A percentile compares a stretch with the other conserved stretches of the same genome.
Conservation (phyloP, 257 asterid genomes). For the Solanum paucissectum region DNA sequence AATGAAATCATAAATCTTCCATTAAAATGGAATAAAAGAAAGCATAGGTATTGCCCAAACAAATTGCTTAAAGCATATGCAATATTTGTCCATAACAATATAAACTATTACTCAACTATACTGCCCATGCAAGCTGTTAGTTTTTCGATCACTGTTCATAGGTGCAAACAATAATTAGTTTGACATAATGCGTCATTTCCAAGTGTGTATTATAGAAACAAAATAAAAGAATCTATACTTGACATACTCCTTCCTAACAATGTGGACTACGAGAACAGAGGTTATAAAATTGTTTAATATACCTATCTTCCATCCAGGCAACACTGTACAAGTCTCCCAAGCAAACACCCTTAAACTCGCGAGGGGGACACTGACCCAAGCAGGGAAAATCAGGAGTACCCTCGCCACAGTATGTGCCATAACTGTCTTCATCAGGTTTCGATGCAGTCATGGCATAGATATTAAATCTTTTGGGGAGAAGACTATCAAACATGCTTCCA, state of each 20-base stretch:
- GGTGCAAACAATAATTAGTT: background rate
- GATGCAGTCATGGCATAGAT: slow-evolving; percentile 91
- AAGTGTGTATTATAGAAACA: background rate
- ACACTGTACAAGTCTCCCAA: slow-evolving; percentile 81
- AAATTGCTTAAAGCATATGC: background rate
- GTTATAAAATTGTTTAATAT: background rate
- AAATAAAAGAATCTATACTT: background rate
- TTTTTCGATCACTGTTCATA: background rate
- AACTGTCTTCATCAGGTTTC: slow-evolving; percentile 86
- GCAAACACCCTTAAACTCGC: background rate
- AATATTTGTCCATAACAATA: background rate
- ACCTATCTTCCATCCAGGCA: slow-evolving; percentile 99
- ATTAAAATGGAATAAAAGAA: background rate
- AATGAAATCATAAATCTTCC: background rate
- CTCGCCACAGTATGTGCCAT: slow-evolving; percentile 94
- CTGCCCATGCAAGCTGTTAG: background rate
- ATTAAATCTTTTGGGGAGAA: slow-evolving; percentile 68
- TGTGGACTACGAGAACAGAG: background rate
- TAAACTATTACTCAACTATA: background rate
- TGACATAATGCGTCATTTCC: background rate
- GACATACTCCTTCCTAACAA: background rate
- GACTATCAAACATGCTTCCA: slow-evolving; percentile 93
- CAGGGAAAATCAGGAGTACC: slow-evolving; percentile 67
- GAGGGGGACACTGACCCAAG: slow-evolving; percentile 12
- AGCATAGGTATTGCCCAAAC: background rate